A percentile compares a stretch with the other conserved stretches of the same genome.
Conservation (phyloP, 306 rosid species). For the Rosa multiflora region DNA sequence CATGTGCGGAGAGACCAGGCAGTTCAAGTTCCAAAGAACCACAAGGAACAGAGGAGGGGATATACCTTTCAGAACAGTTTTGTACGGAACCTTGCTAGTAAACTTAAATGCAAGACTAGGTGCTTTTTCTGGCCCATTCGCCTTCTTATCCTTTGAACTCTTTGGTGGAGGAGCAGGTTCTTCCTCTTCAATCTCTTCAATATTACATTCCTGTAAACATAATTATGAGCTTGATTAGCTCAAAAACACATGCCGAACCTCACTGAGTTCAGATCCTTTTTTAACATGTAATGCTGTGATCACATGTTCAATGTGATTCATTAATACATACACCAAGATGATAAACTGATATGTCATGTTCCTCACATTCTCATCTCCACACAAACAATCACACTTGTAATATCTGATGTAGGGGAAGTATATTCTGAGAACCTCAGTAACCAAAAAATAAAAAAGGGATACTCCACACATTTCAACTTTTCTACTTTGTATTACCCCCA, state of each 20-base stretch:
- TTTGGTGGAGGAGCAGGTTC: slow-evolving; percentile 68
- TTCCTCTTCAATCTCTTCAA: slow-evolving; percentile 86
- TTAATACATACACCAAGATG: background rate
- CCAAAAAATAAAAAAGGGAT: background rate
- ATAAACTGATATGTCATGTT: background rate
- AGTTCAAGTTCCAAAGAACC: background rate
- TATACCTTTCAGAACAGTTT: slow-evolving; percentile 88
- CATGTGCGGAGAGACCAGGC: background rate
- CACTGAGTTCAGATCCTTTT: background rate
- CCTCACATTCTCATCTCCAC: background rate
- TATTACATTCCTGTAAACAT: slow-evolving; percentile 66
- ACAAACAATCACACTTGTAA: background rate
- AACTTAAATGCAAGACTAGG: slow-evolving; percentile 75
- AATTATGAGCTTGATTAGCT: slow-evolving; percentile 18
- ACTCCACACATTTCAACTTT: background rate
- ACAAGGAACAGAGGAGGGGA: slow-evolving; percentile 9
- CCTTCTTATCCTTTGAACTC: slow-evolving; percentile 89
- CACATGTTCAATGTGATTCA: background rate
- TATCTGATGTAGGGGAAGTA: background rate
- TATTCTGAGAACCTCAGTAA: background rate
- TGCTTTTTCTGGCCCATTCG: slow-evolving; percentile 75
- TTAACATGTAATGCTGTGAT: background rate
- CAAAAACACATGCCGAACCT: background rate
- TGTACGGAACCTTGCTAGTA: slow-evolving; percentile 82
- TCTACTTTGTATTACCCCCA: background rate